Base-by-base conservation (phyloP, 768 basidiomycete species). In the Leccinum barrowsii region DNA sequence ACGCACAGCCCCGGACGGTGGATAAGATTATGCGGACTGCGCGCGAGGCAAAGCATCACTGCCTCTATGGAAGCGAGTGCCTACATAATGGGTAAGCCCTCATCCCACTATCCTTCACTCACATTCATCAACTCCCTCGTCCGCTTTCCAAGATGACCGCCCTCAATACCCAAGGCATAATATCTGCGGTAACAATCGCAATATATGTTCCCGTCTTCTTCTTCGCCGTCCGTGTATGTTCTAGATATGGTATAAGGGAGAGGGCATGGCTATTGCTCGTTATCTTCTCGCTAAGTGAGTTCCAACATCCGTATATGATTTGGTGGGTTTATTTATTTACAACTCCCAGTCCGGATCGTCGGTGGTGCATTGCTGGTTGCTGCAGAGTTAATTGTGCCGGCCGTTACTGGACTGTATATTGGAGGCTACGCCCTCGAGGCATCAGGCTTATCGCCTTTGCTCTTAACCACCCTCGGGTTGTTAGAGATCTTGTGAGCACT, bases 191-290 rank as follows among this genome's bases (percentile, higher is more conserved):
- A 6, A 76, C 82, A 62, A 75, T 90, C 48, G 81, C 72, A 13
- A 80, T 85, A 59, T 89, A 87, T 69, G 65, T 79, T 28, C 88
- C 86, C 26, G 68, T 88, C 64, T 68, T 81, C 21, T 59, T 75
- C 53, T 54, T 85, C 37, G 76, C 82, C 1, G 30, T 79, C 50
- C 67, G 77, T 44, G 69, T 86, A 50, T 71, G 78, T 50, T 65
- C 77, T 52, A 82, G 78, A 32, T 84, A 88, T 75, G 82, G 86
- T 63, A 70, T 81, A 57, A 76, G 79, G 46, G 80, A 85, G 68
- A 82, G 79, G 30, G 87, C 85, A 58, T 90, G 85, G 85, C 69
- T 88, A n/a, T 81, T 82, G 61, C 76, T 89, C n/a, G 75, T 82
- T 48, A 71, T 86, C 12, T 86, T 89, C 60, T 78, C 85, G 11